phyloP scores from a whole-genome alignment of 345 rosid genomes.

The Citrus unshiu region DNA sequence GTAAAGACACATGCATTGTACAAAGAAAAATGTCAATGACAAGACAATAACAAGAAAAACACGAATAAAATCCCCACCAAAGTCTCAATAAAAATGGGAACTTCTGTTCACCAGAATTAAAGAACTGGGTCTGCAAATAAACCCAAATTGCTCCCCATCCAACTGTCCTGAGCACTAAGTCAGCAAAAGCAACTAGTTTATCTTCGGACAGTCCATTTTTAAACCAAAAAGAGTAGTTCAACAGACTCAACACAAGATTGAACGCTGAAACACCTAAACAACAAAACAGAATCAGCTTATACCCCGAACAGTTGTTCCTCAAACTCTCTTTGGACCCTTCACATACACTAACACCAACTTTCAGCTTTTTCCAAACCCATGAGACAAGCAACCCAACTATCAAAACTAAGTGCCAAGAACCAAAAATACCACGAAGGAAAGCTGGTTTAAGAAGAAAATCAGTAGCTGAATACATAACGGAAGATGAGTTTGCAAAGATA shows the following conservation, averaged over 20 bases:
- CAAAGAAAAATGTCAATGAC: slow-evolving; percentile 31
- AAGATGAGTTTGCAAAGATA: slow-evolving; percentile 20
- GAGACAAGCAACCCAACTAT: slow-evolving; percentile 31
- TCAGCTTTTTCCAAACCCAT: slow-evolving; percentile 32
- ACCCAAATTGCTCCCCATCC: slow-evolving; percentile 42
- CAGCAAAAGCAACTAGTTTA: slow-evolving; percentile 32
- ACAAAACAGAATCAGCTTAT: slow-evolving; percentile 31
- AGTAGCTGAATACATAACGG: slow-evolving; percentile 24
- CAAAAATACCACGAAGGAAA: slow-evolving; percentile 39
- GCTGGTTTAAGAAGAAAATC: slow-evolving; percentile 34
- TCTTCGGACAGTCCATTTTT: slow-evolving; percentile 36
- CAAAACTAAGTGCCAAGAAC: slow-evolving; percentile 40
- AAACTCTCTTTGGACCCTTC: slow-evolving; percentile 21
- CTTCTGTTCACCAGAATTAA: slow-evolving; percentile 17
- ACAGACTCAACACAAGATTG: slow-evolving; percentile 27
- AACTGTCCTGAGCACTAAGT: slow-evolving; percentile 34
- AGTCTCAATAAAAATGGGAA: slow-evolving; percentile 39
- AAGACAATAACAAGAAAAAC: slow-evolving; percentile 43
- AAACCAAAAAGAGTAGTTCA: slow-evolving; percentile 38
- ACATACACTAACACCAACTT: slow-evolving; percentile 6
- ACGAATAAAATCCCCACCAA: slow-evolving; percentile 49
- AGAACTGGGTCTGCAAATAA: slow-evolving; percentile 27
- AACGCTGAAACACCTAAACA: slow-evolving; percentile 37
- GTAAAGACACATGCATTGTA: slow-evolving; percentile 1
- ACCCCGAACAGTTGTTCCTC: slow-evolving; percentile 16